Percentiles rank a stretch among this genome's conserved stretches.
These are phyloP conservation scores for Ustanciosporium gigantosporum DNA, from an alignment of 1,284 basidiomycete species.

Conservation along the genomic window DNA sequence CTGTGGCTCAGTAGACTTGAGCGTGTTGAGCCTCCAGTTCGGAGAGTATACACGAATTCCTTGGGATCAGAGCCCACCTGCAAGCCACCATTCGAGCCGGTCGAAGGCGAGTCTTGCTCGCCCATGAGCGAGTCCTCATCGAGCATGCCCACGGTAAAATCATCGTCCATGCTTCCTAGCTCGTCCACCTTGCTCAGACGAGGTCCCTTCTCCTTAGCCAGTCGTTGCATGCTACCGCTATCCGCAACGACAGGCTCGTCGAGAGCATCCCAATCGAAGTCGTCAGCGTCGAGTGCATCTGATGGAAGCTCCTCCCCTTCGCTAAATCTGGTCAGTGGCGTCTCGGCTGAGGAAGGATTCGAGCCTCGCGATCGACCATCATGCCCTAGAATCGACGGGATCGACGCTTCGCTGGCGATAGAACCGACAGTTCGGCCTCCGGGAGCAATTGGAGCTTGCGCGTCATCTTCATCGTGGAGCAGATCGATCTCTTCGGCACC, in stretches of 20 bases:
- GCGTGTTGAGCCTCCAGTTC: constrained; percentile 16
- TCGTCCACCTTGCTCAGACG: not conserved
- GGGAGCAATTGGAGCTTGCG: not conserved
- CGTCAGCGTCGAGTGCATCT: constrained; percentile 6
- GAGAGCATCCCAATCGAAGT: constrained; percentile 32
- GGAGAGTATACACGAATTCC: constrained; percentile 23
- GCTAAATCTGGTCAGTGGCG: constrained; percentile 26
- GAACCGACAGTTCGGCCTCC: constrained; percentile 11
- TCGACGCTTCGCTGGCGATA: constrained; percentile 8
- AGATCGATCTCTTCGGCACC: constrained; percentile 24
- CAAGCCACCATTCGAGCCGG: not conserved
- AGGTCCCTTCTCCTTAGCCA: not conserved
- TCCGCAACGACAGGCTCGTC: constrained; percentile 1
- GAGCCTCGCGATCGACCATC: constrained; percentile 16
- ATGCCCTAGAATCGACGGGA: constrained; percentile 12
- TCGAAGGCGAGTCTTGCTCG: not conserved
- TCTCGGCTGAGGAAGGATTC: constrained; percentile 31
- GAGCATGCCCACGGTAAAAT: constrained; percentile 28
- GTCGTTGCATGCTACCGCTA: not conserved
- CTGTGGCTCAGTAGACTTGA: constrained; percentile 30
- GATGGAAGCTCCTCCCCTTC: constrained; percentile 9
- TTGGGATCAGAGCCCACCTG: not conserved
- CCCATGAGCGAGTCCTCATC: constrained; percentile 11
- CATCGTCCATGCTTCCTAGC: constrained; percentile 17
- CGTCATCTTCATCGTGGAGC: constrained; percentile 13